These are phyloP conservation scores for Ceratobasidium sp. DNA, from an alignment of 1,284 basidiomycete genomes.

Conservation along the genomic window DNA sequence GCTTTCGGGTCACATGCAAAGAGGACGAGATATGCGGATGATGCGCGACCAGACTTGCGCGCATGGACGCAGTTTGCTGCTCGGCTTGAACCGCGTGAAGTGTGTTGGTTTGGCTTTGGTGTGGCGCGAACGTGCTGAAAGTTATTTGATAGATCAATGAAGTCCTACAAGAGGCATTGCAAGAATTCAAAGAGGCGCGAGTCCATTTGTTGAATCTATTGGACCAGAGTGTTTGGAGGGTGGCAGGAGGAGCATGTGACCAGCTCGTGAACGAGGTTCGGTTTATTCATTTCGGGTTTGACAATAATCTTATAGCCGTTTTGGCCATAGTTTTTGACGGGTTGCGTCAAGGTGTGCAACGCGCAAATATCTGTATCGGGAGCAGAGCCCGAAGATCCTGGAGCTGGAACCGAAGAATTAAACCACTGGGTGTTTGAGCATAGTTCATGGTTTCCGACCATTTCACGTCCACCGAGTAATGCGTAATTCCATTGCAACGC, in stretches of 20 bases:
- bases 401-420: constrained; percentile 16
- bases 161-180: constrained; percentile 17
- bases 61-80: constrained; percentile 51
- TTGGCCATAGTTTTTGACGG: constrained; percentile 22
- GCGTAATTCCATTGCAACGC: constrained; percentile 8
- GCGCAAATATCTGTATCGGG: constrained; percentile 13
- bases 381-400: constrained; percentile 1
- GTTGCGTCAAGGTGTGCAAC: constrained; percentile 37
- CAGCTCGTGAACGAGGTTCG: constrained; percentile 35
- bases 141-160: neutral
- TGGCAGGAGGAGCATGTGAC: constrained; percentile 19
- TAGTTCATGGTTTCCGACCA: constrained; percentile 42
- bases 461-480: constrained; percentile 38
- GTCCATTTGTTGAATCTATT: constrained; percentile 36
- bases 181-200: constrained; percentile 42
- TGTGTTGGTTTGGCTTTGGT: constrained; percentile 9
- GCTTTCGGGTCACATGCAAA: constrained; percentile 68
- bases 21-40: constrained; percentile 56
- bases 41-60: constrained; percentile 61
- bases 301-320: neutral
- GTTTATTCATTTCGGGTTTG: too few relatives aligned
- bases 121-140: neutral
- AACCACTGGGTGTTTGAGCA: constrained; percentile 36
- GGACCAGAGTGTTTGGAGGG: constrained; percentile 37
- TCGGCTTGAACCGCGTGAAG: constrained; percentile 34